These are phyloP conservation scores for Kwoniella botswanensis DNA, from an alignment of 768 basidiomycete genomes.

Conservation along the genomic window DNA sequence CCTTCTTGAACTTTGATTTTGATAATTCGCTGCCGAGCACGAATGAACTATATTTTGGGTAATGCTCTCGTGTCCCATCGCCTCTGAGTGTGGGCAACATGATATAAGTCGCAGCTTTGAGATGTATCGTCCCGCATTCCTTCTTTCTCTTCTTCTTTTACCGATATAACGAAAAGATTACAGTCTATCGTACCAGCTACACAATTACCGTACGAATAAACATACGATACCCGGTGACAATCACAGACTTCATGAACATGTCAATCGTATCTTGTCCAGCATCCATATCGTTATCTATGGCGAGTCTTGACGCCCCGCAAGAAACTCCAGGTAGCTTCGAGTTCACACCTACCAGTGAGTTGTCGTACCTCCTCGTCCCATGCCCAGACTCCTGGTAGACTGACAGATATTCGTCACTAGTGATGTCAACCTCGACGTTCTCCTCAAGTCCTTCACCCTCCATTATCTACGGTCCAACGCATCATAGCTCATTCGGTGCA, in stretches of 20 bases:
- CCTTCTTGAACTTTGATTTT: background rate
- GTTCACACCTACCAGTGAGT: background rate
- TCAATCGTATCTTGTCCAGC: background rate
- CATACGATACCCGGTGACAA: background rate
- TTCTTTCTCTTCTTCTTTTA: background rate
- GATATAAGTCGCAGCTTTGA: background rate
- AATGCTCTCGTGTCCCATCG: background rate
- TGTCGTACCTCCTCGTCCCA: background rate
- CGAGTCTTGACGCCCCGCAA: background rate
- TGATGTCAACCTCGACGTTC: background rate
- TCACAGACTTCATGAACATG: background rate
- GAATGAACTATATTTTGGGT: background rate
- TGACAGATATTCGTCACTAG: background rate
- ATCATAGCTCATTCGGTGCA: background rate
- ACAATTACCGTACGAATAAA: background rate
- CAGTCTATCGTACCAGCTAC: too few relatives aligned
- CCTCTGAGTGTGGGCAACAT: too few relatives aligned
- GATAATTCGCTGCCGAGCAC: background rate
- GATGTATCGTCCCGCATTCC: background rate
- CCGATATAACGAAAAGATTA: too few relatives aligned
- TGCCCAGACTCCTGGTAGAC: background rate
- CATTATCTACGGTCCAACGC: background rate
- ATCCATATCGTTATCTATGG: background rate
- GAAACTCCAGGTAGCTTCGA: background rate
- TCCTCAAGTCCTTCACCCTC: background rate